Conservation (phyloP, 2,329 filamentous ascomycete species). For the Verticillium alfalfae region DNA sequence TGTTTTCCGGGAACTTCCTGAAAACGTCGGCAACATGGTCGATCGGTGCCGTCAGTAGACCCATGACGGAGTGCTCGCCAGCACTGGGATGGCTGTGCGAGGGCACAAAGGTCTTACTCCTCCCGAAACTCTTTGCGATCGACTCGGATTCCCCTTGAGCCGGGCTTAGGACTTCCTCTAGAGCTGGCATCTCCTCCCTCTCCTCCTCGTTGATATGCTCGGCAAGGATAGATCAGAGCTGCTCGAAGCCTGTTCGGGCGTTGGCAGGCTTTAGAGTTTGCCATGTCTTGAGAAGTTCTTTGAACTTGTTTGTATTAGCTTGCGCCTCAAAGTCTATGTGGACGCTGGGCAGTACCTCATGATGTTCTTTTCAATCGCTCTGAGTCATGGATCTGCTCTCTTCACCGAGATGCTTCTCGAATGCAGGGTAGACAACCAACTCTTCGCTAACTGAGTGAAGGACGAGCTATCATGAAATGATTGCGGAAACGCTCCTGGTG, state of each 20-base stretch:
- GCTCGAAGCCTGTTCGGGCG: slow-evolving; percentile 31
- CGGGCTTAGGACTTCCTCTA: slow-evolving; percentile 34
- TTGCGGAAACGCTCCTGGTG: slow-evolving; percentile 36
- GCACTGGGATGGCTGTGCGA: slow-evolving; percentile 44
- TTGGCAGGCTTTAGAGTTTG: slow-evolving; percentile 35
- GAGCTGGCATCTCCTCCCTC: slow-evolving; percentile 36
- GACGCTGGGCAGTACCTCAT: slow-evolving; percentile 20
- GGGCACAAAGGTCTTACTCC: slow-evolving; percentile 50
- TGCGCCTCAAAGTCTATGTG: no score
- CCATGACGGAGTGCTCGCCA: slow-evolving; percentile 43
- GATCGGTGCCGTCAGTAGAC: slow-evolving; percentile 49
- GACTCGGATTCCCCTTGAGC: slow-evolving; percentile 23
- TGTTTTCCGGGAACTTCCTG: background rate
- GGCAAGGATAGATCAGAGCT: slow-evolving; percentile 34
- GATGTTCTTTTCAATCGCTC: slow-evolving; percentile 41
- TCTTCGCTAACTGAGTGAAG: slow-evolving; percentile 43
- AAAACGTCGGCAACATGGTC: slow-evolving; percentile 16
- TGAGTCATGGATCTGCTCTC: slow-evolving; percentile 37
- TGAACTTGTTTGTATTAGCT: slow-evolving; percentile 31
- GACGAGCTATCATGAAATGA: slow-evolving; percentile 42
- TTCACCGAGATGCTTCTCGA: slow-evolving; percentile 39
- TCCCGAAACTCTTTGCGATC: slow-evolving; percentile 36
- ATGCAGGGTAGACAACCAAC: slow-evolving; percentile 43
- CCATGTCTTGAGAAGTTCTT: slow-evolving; percentile 42
- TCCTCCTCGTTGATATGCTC: slow-evolving; percentile 48